phyloP scores from a whole-genome alignment of 164 flowering plant genomes.

The Chimonanthus praecox region DNA sequence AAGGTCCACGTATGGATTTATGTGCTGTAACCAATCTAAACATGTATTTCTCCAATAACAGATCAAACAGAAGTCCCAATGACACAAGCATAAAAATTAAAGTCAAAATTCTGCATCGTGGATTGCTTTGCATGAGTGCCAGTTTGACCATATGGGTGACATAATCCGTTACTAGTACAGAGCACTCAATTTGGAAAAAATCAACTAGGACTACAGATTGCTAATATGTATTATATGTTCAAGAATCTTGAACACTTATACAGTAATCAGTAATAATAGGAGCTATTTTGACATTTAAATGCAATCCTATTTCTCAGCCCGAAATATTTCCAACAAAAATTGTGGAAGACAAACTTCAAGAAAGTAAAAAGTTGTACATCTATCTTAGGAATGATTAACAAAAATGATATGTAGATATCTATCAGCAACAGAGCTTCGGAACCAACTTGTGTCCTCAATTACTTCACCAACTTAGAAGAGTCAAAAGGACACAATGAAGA shows the following conservation, averaged over 20 bases:
- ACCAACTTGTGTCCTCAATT: not conserved
- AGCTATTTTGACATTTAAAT: not conserved
- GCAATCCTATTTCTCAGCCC: not conserved
- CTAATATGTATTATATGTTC: no score
- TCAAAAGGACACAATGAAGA: no score
- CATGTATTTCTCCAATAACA: not conserved
- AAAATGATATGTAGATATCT: not conserved
- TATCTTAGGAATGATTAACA: no score
- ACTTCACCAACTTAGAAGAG: not conserved
- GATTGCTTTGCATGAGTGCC: not conserved
- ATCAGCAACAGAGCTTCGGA: not conserved
- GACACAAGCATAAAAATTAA: not conserved
- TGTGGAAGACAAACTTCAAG: not conserved
- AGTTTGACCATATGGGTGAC: not conserved
- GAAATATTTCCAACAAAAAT: not conserved
- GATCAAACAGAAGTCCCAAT: not conserved
- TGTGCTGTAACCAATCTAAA: not conserved
- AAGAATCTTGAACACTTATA: not conserved
- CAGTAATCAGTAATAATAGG: not conserved
- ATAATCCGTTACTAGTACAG: not conserved
- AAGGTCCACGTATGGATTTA: not conserved
- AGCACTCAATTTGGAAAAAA: not conserved
- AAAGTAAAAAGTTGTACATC: not conserved
- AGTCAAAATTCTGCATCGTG: not conserved
- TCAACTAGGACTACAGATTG: not conserved